phyloP scores from a whole-genome alignment of 768 basidiomycete species.

The Neoboletus subvelutipes region DNA sequence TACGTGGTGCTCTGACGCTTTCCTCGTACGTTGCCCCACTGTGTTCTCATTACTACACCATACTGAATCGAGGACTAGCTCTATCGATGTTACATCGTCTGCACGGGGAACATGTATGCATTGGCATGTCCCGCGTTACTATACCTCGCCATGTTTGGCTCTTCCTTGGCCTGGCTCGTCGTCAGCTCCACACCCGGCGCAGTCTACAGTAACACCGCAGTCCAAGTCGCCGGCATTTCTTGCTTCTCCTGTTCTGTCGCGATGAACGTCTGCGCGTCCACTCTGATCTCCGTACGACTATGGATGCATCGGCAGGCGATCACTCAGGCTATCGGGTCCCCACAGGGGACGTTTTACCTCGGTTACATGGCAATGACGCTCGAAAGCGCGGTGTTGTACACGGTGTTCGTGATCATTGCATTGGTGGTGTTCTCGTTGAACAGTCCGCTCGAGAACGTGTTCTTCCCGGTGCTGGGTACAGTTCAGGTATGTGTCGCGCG shows the following conservation, averaged over 20 bases:
- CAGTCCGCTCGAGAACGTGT: constrained; percentile 24
- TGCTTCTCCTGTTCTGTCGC: constrained; percentile 18
- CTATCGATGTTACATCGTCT: constrained; percentile 26
- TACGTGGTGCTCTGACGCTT: constrained; percentile 24
- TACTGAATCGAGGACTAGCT: constrained; percentile 7
- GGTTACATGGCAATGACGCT: constrained; percentile 28
- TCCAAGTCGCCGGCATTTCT: constrained; percentile 16
- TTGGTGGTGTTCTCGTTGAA: constrained; percentile 17
- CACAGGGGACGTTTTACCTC: constrained; percentile 21
- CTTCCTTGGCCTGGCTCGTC: constrained; percentile 20
- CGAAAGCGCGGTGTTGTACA: constrained; percentile 24
- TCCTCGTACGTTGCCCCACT: constrained; percentile 20
- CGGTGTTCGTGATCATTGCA: constrained; percentile 8
- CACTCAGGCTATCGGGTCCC: constrained; percentile 6
- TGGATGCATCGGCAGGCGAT: constrained; percentile 20
- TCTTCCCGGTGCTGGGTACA: constrained; percentile 23
- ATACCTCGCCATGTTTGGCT: constrained; percentile 17
- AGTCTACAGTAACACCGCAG: constrained; percentile 13
- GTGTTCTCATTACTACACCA: neutral
- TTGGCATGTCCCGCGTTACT: constrained; percentile 1
- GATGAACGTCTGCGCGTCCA: constrained; percentile 17
- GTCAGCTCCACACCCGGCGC: constrained; percentile 14
- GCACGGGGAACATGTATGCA: constrained; percentile 3
- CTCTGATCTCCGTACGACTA: constrained; percentile 15
- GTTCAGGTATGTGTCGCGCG: constrained; percentile 16